phyloP scores from a whole-genome alignment of 2,329 filamentous ascomycete genomes.

The Didymosphaeria variabile region DNA sequence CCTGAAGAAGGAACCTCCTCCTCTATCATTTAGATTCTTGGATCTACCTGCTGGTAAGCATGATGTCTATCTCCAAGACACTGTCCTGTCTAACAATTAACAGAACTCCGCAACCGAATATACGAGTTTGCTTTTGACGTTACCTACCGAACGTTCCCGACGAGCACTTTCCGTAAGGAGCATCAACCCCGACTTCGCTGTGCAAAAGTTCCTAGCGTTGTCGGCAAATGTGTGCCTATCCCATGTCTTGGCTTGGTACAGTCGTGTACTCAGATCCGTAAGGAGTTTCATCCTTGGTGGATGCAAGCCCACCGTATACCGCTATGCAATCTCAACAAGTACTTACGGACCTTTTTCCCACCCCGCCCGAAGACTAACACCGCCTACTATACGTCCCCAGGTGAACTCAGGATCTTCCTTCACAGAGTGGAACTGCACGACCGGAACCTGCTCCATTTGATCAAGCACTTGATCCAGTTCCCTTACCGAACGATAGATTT shows the following conservation, averaged over 20 bases:
- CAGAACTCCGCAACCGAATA: conserved; percentile 39
- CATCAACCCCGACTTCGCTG: not conserved
- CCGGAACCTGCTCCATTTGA: conserved; percentile 23
- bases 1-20: not conserved
- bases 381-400: conserved; percentile 11
- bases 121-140: conserved; percentile 29
- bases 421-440: conserved; percentile 15
- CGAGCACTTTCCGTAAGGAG: conserved; percentile 11
- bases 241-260: conserved; percentile 36
- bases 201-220: not conserved
- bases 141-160: conserved; percentile 26
- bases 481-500: conserved; percentile 24
- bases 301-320: conserved; percentile 31
- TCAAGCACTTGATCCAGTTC: conserved; percentile 31
- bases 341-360: conserved; percentile 35
- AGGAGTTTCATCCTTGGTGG: conserved; percentile 39
- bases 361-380: conserved; percentile 14
- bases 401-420: conserved; percentile 26
- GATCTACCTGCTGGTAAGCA: not conserved
- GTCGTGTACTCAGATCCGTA: conserved; percentile 30
- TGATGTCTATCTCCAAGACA: too few relatives aligned
- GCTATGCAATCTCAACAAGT: conserved; percentile 24
- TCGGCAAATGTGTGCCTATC: too few relatives aligned
- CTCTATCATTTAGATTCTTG: not conserved
- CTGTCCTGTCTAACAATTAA: not conserved